These are phyloP conservation scores for Neocucurbitaria cava DNA, from an alignment of 2,329 filamentous ascomycete species.

Conservation along the genomic window DNA sequence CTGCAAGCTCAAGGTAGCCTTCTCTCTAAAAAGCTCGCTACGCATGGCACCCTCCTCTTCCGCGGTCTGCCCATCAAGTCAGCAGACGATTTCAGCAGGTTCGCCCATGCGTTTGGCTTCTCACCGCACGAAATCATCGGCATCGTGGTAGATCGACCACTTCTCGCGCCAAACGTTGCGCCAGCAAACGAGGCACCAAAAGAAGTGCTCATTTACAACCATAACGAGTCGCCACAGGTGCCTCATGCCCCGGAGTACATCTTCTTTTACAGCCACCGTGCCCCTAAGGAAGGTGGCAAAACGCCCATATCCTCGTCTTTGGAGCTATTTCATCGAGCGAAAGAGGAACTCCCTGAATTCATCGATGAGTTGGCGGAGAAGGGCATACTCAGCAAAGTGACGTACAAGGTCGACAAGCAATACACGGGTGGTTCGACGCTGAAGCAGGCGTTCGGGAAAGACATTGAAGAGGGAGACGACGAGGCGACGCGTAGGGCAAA, in stretches of 20 bases:
- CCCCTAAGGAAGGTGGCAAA: constrained; percentile 32
- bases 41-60: constrained; percentile 58
- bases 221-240: constrained; percentile 47
- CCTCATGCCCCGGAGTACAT: constrained; percentile 49
- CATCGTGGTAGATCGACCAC: constrained; percentile 39
- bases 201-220: constrained; percentile 50
- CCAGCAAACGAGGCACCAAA: constrained; percentile 51
- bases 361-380: constrained; percentile 33
- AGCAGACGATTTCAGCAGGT: constrained; percentile 42
- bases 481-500: constrained; percentile 8
- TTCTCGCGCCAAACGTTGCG: constrained; percentile 45
- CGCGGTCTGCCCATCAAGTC: constrained; percentile 54
- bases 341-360: constrained; percentile 38
- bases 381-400: constrained; percentile 35
- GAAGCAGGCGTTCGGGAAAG: constrained; percentile 11
- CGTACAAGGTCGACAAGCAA: constrained; percentile 54
- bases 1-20: constrained; percentile 37
- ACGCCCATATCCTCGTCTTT: constrained; percentile 46
- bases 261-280: constrained; percentile 31
- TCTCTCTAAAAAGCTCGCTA: constrained; percentile 18
- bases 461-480: constrained; percentile 6
- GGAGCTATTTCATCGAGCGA: constrained; percentile 32
- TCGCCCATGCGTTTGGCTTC: constrained; percentile 48
- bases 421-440: constrained; percentile 58
- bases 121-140: constrained; percentile 45